phyloP scores from a whole-genome alignment of 257 asterid genomes.

The Asclepias syriaca region DNA sequence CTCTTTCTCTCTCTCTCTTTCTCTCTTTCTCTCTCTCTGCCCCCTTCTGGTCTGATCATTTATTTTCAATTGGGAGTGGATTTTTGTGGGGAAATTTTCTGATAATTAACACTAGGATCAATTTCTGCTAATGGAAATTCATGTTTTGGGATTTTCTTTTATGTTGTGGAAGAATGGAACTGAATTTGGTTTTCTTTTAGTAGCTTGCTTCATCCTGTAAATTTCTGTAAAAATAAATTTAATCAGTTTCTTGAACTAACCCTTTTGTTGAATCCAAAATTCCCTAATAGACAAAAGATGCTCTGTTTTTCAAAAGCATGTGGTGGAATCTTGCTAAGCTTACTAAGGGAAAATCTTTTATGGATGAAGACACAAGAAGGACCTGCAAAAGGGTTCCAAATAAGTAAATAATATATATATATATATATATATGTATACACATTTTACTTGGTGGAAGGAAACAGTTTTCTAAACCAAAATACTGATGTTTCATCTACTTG shows the following conservation, averaged over 20 bases:
- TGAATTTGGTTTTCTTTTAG: background rate
- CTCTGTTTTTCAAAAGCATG: background rate
- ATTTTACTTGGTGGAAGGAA: background rate
- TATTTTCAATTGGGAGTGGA: background rate
- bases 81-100: background rate
- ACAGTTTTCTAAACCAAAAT: background rate
- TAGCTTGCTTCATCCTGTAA: no score
- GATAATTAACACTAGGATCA: background rate
- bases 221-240: no score
- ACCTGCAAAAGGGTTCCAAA: background rate
- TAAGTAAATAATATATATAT: background rate
- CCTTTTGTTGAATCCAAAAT: background rate
- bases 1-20: background rate
- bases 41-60: background rate
- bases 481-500: background rate
- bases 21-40: background rate
- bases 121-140: background rate
- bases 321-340: background rate
- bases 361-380: background rate
- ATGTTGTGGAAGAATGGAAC: background rate
- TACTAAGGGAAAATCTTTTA: background rate
- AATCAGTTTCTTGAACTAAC: background rate
- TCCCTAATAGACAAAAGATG: background rate
- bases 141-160: background rate
- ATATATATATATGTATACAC: no score